These are phyloP conservation scores for Schizosaccharomyces octosporus DNA, from an alignment of 805 yeast species.

Conservation along the genomic window DNA sequence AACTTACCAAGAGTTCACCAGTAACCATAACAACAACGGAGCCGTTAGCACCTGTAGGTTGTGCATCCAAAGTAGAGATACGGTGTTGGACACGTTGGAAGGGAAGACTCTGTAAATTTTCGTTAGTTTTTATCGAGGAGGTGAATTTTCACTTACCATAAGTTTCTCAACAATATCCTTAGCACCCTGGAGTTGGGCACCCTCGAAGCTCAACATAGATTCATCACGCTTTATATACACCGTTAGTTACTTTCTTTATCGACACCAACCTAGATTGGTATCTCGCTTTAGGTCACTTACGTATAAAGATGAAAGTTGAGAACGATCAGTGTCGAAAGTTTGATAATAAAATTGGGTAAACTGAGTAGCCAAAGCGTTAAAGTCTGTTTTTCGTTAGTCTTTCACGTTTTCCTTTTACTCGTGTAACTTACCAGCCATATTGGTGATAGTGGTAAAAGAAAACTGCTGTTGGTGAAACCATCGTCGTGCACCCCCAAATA, in stretches of 20 bases:
- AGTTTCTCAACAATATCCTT: slow-evolving; percentile 80
- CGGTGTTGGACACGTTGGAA: slow-evolving; percentile 83
- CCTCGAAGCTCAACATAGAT: slow-evolving; percentile 93
- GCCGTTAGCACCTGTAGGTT: slow-evolving; percentile 80
- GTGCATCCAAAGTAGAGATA: slow-evolving; percentile 88
- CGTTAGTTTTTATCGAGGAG: not conserved
- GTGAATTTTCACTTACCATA: slow-evolving; percentile 14
- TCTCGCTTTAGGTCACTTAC: slow-evolving; percentile 11
- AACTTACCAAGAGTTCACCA: slow-evolving; percentile 49
- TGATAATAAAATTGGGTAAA: slow-evolving; percentile 56
- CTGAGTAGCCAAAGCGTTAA: slow-evolving; percentile 1
- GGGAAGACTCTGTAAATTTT: slow-evolving; percentile 30
- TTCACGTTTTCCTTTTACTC: not conserved
- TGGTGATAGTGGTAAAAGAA: not conserved
- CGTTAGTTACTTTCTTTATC: not conserved
- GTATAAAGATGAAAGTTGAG: slow-evolving; percentile 78
- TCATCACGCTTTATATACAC: slow-evolving; percentile 39
- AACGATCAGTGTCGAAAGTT: slow-evolving; percentile 80
- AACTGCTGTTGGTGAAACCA: not conserved
- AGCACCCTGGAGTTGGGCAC: slow-evolving; percentile 83
- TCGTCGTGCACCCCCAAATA: too few relatives aligned
- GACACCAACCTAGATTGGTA: too few relatives aligned
- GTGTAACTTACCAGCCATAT: not conserved
- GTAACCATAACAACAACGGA: slow-evolving; percentile 85
- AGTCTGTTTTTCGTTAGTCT: not conserved